A percentile compares a stretch with the other conserved stretches of the same genome.
These are phyloP conservation scores for Rubia peregrina DNA, from an alignment of 305 asterid genomes.

Conservation along the genomic window DNA sequence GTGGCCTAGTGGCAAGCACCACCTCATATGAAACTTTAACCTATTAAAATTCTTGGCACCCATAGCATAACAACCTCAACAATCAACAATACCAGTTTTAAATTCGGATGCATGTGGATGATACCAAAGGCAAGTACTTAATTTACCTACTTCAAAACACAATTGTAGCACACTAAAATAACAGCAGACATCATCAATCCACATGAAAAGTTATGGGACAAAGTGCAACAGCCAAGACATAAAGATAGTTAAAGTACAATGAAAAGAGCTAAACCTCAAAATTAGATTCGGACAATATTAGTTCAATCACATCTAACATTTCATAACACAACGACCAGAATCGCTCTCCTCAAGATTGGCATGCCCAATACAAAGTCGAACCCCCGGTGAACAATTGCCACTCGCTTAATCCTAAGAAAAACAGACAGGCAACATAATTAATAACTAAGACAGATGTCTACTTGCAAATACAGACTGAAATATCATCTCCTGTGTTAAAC, in stretches of 20 bases:
- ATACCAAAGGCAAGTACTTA: background rate
- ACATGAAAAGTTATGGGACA: slow-evolving; percentile 21
- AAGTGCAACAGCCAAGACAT: slow-evolving; percentile 19
- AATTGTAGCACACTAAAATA: background rate
- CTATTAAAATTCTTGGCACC: too few species aligned
- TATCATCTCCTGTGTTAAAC: background rate
- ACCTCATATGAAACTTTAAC: background rate
- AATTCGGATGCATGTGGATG: background rate
- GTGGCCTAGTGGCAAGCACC: background rate
- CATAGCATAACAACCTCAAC: background rate
- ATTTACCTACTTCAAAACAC: background rate
- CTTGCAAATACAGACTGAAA: background rate
- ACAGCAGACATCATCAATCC: slow-evolving; percentile 20
- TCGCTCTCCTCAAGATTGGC: slow-evolving; percentile 20
- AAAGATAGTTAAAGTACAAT: slow-evolving; percentile 29
- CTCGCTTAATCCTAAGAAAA: slow-evolving; percentile 46
- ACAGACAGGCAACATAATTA: background rate
- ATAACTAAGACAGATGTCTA: background rate
- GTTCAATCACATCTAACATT: slow-evolving; percentile 44
- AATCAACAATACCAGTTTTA: background rate
- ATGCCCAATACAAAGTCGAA: slow-evolving; percentile 16
- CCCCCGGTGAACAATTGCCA: slow-evolving; percentile 14
- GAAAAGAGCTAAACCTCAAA: slow-evolving; percentile 46
- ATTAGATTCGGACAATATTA: slow-evolving; percentile 27
- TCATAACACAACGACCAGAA: slow-evolving; percentile 30